Conservation (phyloP, 768 basidiomycete species). For the Lentinula guzmanii region DNA sequence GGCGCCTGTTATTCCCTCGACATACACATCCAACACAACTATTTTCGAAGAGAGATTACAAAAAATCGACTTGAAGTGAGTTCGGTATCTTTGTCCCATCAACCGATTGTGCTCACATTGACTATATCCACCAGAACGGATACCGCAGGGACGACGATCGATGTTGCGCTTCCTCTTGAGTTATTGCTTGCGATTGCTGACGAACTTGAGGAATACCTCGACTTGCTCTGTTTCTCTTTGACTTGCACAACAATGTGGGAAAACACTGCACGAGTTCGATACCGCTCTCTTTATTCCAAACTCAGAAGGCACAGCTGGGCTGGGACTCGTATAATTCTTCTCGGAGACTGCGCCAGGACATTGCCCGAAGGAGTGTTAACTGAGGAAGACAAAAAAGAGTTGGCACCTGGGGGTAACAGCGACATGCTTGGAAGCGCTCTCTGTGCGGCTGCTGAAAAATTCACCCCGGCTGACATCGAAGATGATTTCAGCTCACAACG, state of each 20-base stretch:
- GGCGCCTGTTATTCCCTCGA: neutral
- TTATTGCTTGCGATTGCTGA: neutral
- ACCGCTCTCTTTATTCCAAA: neutral
- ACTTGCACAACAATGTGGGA: neutral
- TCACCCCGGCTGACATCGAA: neutral
- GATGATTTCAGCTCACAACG: neutral
- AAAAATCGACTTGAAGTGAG: neutral
- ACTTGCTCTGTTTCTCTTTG: neutral
- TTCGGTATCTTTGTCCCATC: neutral
- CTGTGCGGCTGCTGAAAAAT: neutral
- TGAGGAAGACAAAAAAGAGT: neutral
- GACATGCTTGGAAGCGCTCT: neutral
- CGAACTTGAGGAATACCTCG: neutral
- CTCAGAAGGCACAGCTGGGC: neutral
- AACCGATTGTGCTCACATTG: neutral
- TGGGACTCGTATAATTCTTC: neutral
- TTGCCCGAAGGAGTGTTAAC: neutral
- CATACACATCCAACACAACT: neutral
- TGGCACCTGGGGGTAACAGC: neutral
- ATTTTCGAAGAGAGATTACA: neutral
- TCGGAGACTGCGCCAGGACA: neutral
- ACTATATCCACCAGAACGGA: neutral
- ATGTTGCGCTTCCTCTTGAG: neutral
- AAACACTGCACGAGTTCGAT: neutral
- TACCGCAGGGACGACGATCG: neutral